phyloP scores from a whole-genome alignment of 2,329 filamentous ascomycete species.

The Eutypa lata region DNA sequence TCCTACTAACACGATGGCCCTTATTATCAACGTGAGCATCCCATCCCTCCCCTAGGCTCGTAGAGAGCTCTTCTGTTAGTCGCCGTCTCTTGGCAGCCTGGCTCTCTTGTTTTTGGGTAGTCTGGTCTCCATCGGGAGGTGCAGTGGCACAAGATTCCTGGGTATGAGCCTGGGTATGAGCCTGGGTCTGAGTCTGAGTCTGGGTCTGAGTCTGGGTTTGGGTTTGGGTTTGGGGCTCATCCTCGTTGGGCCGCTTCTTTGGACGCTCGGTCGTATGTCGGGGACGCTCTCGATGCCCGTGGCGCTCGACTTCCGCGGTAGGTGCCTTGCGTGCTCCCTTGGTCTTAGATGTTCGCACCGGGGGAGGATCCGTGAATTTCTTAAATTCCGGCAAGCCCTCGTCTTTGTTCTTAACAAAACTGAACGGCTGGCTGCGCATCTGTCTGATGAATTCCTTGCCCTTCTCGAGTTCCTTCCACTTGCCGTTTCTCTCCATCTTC shows the following conservation, averaged over 20 bases:
- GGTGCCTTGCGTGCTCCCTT: background rate
- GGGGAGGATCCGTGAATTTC: background rate
- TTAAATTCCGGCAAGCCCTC: background rate
- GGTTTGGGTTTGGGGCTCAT: no score
- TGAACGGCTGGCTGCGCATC: slow-evolving; percentile 11
- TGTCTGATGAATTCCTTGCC: slow-evolving; percentile 4
- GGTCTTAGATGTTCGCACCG: background rate
- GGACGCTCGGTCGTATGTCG: background rate
- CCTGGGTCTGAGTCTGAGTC: no score
- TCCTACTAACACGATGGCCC: slow-evolving; percentile 15
- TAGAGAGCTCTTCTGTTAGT: slow-evolving; percentile 8
- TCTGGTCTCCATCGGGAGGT: background rate
- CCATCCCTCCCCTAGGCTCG: slow-evolving; percentile 17
- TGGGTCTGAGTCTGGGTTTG: no score
- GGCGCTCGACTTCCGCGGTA: background rate
- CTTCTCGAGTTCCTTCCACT: slow-evolving; percentile 13
- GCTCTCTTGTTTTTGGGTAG: background rate
- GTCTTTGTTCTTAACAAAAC: background rate
- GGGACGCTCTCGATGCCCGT: background rate
- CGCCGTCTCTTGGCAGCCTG: slow-evolving; percentile 8
- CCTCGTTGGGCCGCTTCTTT: no score
- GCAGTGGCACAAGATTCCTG: background rate
- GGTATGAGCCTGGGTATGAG: no score
- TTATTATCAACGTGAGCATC: slow-evolving; percentile 11
- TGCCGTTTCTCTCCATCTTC: slow-evolving; percentile 1